Conservation (phyloP, 306 rosid species). For the Cucurbita argyrosperma region DNA sequence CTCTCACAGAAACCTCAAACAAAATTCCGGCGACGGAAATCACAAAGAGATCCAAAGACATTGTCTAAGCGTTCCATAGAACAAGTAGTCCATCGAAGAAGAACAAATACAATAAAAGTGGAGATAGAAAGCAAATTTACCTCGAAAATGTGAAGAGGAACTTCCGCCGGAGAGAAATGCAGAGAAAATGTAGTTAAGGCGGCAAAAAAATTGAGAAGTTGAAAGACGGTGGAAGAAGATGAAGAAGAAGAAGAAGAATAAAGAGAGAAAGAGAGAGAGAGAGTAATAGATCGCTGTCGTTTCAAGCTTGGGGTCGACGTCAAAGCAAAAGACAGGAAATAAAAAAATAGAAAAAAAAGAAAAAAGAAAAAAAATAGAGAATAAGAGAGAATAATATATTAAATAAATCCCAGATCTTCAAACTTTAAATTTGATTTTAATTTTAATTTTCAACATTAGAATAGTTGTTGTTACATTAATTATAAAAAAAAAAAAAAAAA, state of each 20-base stretch:
- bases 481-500: neutral
- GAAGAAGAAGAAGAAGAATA: neutral
- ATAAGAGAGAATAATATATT: neutral
- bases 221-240: neutral
- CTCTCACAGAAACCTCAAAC: slow-evolving; percentile 2
- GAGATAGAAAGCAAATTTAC: slow-evolving; percentile 10
- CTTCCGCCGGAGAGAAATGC: slow-evolving; percentile 23
- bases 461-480: neutral
- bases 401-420: neutral
- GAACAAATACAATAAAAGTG: neutral
- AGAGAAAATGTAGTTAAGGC: slow-evolving; percentile 10
- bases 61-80: neutral
- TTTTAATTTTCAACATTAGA: neutral
- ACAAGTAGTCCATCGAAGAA: neutral
- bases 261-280: neutral
- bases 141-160: slow-evolving; percentile 11
- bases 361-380: neutral
- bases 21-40: neutral
- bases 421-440: neutral
- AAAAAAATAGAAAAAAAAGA: neutral
- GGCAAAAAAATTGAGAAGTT: neutral
- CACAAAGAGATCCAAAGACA: slow-evolving; percentile 30
- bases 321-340: neutral
- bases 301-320: slow-evolving; percentile 18
- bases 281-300: slow-evolving; percentile 5